phyloP scores from a whole-genome alignment of 345 rosid genomes.

The Syzygium jambos region DNA sequence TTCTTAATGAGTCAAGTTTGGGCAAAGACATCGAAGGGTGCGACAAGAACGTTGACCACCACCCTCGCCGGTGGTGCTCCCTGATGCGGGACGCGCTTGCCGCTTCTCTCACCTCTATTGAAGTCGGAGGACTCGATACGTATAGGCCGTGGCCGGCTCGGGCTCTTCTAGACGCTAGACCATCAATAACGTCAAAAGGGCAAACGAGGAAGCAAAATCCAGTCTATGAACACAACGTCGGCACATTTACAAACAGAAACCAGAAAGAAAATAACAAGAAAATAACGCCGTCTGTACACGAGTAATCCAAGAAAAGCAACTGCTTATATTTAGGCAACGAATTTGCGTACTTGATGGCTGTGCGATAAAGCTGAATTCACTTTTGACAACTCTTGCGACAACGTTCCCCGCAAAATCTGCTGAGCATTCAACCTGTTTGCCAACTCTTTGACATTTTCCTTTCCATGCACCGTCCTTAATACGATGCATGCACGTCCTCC shows the following conservation, averaged over 20 bases:
- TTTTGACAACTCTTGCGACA: not conserved
- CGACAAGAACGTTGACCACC: not conserved
- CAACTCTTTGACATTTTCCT: slow-evolving; percentile 21
- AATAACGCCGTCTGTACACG: not conserved
- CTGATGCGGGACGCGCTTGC: not conserved
- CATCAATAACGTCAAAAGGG: not conserved
- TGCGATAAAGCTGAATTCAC: not conserved
- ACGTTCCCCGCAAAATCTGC: not conserved
- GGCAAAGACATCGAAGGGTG: not conserved
- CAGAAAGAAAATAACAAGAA: not conserved
- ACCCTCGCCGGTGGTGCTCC: not conserved
- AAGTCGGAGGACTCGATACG: not conserved
- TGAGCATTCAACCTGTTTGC: not conserved
- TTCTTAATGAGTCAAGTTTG: not conserved
- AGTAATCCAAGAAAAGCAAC: not conserved
- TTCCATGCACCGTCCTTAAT: slow-evolving; percentile 29
- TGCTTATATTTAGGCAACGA: not conserved
- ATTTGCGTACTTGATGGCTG: not conserved
- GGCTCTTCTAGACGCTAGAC: not conserved
- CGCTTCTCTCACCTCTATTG: not conserved
- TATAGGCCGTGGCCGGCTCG: not conserved
- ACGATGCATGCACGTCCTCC: not conserved
- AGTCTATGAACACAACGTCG: not conserved
- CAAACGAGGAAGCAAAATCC: not conserved
- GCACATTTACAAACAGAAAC: not conserved